Evolutionary conservation across 495 filamentous ascomycete species (phyloP), one percentile per base, ranked within the genome.

Genomic region (Aspergillus bridgeri): DNA sequence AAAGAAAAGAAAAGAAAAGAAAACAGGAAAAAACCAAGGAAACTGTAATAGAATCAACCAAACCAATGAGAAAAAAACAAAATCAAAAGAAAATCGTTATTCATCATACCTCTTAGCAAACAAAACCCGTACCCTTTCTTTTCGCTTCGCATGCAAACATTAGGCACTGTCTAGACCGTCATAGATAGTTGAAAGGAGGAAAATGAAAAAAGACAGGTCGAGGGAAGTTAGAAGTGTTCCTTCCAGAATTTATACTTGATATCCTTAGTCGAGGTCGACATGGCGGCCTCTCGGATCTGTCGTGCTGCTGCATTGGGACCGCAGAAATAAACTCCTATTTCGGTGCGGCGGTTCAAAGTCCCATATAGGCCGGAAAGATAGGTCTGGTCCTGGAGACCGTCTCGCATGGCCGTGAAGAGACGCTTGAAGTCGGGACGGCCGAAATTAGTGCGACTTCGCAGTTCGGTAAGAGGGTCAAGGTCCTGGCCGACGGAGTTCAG

Each of bases 221-320:
- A 9, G 24, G 29, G 17, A 45, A n/a, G 18, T 57, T 70, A 80
- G 57, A 83, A 88, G 80, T 99, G 92, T 75, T 99, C 94, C 76
- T 98, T 99, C 94, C 94, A 99, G 80, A 99, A 99, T 69, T 90
- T 91, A 77, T 98, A 99, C 55, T 83, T 83, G 54, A 98, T 89
- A 60, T 96, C 89, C 59, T 79, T 82, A 6, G 80, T 85, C 19
- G 84, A 89, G 6, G 87, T 85, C 46, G 72, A 65, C 64, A 84
- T 86, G 50, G 90, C 87, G 15, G 94, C 92, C 67, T 85, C 86
- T 68, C 85, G 85, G 65, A 99, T 97, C 67, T 92, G 84, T 62
- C 91, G 80, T 1, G 93, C 93, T 66, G 83, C 84, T n/a, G 80
- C 76, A 61, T 85, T 90, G 2, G 89, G 89, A 53, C 92, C 92